Conservation (phyloP, 192 early-diverging fungal genomes). For the Dimargaris cristalligena region DNA sequence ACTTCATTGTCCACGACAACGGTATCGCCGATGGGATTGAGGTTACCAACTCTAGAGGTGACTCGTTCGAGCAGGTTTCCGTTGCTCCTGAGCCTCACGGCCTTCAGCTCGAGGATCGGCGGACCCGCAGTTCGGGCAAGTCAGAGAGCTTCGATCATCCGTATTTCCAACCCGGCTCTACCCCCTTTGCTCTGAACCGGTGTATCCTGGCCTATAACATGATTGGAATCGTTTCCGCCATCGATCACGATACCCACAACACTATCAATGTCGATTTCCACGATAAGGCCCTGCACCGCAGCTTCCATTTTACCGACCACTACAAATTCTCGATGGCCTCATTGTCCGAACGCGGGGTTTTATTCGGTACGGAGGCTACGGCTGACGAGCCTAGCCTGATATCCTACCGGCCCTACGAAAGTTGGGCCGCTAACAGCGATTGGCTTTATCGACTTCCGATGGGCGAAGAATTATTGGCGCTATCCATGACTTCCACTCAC, state of each 20-base stretch:
- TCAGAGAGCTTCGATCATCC: too few relatives aligned
- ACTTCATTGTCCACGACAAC: constrained; percentile 86
- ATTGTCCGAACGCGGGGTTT: constrained; percentile 46
- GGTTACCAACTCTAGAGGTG: too few relatives aligned
- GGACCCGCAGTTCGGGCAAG: too few relatives aligned
- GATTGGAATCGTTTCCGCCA: constrained; percentile 57
- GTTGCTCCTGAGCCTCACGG: too few relatives aligned
- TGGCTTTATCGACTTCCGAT: constrained; percentile 54
- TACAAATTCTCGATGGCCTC: constrained; percentile 62
- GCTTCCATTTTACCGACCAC: constrained; percentile 70
- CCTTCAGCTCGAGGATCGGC: too few relatives aligned
- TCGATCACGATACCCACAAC: constrained; percentile 49
- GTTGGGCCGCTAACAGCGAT: constrained; percentile 49
- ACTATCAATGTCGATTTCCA: constrained; percentile 79
- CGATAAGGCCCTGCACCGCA: constrained; percentile 59
- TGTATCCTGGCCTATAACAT: constrained; percentile 72
- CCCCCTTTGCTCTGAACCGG: constrained; percentile 33
- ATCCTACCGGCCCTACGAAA: constrained; percentile 54
- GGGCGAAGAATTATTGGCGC: constrained; percentile 50
- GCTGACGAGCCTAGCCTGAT: constrained; percentile 38
- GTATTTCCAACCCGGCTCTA: constrained; percentile 78
- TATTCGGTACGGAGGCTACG: constrained; percentile 44
- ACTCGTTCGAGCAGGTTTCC: too few relatives aligned
- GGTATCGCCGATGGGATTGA: too few relatives aligned
- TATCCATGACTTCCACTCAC: constrained; percentile 52